Conservation (phyloP, 1,139 yeast genomes). For the Kluyveromyces sp. region DNA sequence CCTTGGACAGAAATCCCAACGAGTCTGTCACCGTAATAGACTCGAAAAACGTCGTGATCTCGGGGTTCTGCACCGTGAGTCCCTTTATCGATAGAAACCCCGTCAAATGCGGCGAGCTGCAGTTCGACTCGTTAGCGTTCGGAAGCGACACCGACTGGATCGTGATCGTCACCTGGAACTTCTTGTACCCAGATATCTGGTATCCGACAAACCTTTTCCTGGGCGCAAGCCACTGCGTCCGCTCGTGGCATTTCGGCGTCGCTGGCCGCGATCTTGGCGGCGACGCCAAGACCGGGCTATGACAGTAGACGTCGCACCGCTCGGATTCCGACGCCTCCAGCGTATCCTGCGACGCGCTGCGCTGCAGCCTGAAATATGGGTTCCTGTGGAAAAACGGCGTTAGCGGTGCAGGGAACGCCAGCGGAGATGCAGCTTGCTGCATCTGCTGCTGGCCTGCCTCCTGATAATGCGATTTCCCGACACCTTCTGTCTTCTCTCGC, state of each 20-base stretch:
- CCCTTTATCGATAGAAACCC: constrained; percentile 81
- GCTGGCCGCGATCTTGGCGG: constrained; percentile 5
- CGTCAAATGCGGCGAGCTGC: constrained; percentile 36
- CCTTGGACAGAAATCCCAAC: constrained; percentile 42
- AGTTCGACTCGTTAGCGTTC: constrained; percentile 1
- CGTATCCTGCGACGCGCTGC: constrained; percentile 2
- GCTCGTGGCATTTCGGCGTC: constrained; percentile 6
- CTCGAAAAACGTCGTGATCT: constrained; percentile 78
- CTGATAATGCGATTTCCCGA: no score
- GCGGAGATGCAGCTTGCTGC: constrained; percentile 1
- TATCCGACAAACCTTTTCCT: constrained; percentile 27
- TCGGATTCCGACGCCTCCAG: background rate
- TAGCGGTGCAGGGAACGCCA: constrained; percentile 4
- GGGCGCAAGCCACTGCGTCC: constrained; percentile 17
- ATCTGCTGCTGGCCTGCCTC: constrained; percentile 6
- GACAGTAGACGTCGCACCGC: background rate
- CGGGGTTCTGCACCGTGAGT: constrained; percentile 67
- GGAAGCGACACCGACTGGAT: constrained; percentile 28
- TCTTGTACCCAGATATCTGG: constrained; percentile 31
- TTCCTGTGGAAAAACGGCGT: constrained; percentile 2
- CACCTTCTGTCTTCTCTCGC: background rate
- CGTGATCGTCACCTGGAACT: constrained; percentile 28
- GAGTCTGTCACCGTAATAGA: constrained; percentile 74
- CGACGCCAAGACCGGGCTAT: background rate
- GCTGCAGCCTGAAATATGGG: constrained; percentile 6